A percentile compares a stretch with the other conserved stretches of the same genome.
These are phyloP conservation scores for Micractinium conductrix DNA, from an alignment of 139 green algal species.

Conservation along the genomic window DNA sequence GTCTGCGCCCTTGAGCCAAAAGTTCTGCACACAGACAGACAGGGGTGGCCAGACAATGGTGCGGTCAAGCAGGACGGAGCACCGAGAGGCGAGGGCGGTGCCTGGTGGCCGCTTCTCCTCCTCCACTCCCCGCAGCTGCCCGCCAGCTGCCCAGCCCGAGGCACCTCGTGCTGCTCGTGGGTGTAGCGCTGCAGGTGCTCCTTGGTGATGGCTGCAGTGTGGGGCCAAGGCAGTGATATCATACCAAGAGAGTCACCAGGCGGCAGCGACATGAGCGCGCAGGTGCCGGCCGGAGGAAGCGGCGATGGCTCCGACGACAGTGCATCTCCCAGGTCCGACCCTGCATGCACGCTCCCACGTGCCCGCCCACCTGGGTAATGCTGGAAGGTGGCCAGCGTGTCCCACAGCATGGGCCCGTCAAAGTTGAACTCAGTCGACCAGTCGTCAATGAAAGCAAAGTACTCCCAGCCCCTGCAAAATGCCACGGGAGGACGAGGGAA, in stretches of 20 bases:
- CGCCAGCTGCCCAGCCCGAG: no score
- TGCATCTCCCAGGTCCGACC: not conserved
- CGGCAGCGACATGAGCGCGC: no score
- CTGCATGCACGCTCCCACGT: not conserved
- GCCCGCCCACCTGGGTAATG: constrained; percentile 14
- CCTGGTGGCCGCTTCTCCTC: no score
- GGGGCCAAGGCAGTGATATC: not conserved
- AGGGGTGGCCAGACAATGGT: no score
- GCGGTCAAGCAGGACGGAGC: no score
- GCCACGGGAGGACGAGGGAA: no score
- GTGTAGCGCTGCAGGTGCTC: constrained; percentile 33
- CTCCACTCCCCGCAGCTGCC: no score
- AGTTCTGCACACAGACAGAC: no score
- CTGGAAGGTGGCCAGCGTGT: not conserved
- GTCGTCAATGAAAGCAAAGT: constrained; percentile 49
- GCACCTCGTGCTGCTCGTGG: constrained; percentile 38
- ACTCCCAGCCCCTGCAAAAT: constrained; percentile 53
- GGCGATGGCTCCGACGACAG: not conserved
- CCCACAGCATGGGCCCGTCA: constrained; percentile 26
- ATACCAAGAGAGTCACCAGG: not conserved
- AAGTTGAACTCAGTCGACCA: constrained; percentile 45
- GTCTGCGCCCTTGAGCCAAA: constrained; percentile 35
- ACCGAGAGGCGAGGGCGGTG: no score
- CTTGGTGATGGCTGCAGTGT: not conserved
- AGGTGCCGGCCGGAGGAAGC: no score